Percentiles rank a stretch among this genome's conserved stretches.
Conservation (phyloP, 495 filamentous ascomycete genomes). For the Penicillium crystallinum region DNA sequence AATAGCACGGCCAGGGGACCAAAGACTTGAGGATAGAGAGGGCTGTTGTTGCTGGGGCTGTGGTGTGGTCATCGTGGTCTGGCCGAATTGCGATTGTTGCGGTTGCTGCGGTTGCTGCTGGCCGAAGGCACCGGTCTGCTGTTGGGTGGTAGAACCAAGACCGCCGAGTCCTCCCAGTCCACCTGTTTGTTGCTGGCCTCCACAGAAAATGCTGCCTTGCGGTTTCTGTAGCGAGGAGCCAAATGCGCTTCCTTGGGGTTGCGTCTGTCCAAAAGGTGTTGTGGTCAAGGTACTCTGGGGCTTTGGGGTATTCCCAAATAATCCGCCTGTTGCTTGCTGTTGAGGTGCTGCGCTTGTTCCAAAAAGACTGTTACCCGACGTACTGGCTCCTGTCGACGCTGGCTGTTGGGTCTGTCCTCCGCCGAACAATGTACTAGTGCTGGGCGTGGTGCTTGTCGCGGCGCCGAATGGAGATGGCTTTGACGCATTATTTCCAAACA, state of each 20-base stretch:
- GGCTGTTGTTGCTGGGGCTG: constrained; percentile 36
- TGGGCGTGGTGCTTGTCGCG: constrained; percentile 14
- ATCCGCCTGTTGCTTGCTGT: constrained; percentile 24
- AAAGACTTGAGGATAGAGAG: constrained; percentile 41
- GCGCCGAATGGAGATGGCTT: constrained; percentile 37
- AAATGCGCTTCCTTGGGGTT: constrained; percentile 28
- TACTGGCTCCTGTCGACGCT: constrained; percentile 13
- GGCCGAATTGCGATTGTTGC: constrained; percentile 32
- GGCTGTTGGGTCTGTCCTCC: constrained; percentile 20
- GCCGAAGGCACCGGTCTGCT: constrained; percentile 22
- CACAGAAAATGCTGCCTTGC: constrained; percentile 25
- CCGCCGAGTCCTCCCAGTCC: constrained; percentile 18
- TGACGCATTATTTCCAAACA: constrained; percentile 30
- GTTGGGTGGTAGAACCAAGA: constrained; percentile 21
- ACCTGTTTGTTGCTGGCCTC: constrained; percentile 30
- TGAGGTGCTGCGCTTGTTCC: constrained; percentile 19
- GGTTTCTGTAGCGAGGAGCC: constrained; percentile 37
- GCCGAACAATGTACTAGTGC: constrained; percentile 27
- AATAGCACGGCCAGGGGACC: constrained; percentile 45
- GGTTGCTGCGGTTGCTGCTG: constrained; percentile 33
- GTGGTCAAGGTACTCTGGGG: constrained; percentile 28
- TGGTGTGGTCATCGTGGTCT: constrained; percentile 24
- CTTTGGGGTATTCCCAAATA: constrained; percentile 39
- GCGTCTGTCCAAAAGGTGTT: constrained; percentile 12
- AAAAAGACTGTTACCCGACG: constrained; percentile 3